Conservation (phyloP, 306 rosid species). For the Pyrus bretschneideri region DNA sequence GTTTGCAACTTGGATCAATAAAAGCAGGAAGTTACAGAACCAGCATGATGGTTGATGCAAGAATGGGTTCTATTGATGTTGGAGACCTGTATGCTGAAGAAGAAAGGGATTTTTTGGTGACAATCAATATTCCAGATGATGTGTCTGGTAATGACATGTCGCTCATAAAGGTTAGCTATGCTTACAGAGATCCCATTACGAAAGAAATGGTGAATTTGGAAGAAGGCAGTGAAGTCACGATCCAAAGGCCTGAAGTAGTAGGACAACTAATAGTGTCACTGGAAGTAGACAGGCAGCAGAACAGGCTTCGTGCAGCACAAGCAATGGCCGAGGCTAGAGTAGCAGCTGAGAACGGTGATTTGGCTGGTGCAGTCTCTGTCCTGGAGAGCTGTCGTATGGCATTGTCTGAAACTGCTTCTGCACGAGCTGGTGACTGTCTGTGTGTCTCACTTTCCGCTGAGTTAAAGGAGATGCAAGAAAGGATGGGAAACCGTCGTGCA, state of each 20-base stretch:
- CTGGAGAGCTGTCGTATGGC: constrained; percentile 46
- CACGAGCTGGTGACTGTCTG: constrained; percentile 51
- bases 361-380: constrained; percentile 60
- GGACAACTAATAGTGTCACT: constrained; percentile 40
- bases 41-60: constrained; percentile 37
- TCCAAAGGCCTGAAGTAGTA: constrained; percentile 56
- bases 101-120: constrained; percentile 77
- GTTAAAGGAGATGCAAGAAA: constrained; percentile 86
- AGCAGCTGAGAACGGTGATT: constrained; percentile 64
- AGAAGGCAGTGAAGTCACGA: constrained; percentile 49
- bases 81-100: constrained; percentile 95
- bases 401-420: constrained; percentile 58
- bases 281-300: constrained; percentile 83
- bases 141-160: constrained; percentile 44
- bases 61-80: constrained; percentile 55
- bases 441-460: constrained; percentile 62
- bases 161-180: constrained; percentile 47
- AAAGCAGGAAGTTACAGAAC: constrained; percentile 74
- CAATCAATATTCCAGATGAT: constrained; percentile 65
- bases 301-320: constrained; percentile 58
- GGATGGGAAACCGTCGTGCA: constrained; percentile 69
- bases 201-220: constrained; percentile 50
- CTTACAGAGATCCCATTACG: constrained; percentile 56
- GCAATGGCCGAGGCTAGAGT: constrained; percentile 77
- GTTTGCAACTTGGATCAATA: constrained; percentile 49